Conservation (phyloP, 306 rosid species). For the Ochetophila trinervis region DNA sequence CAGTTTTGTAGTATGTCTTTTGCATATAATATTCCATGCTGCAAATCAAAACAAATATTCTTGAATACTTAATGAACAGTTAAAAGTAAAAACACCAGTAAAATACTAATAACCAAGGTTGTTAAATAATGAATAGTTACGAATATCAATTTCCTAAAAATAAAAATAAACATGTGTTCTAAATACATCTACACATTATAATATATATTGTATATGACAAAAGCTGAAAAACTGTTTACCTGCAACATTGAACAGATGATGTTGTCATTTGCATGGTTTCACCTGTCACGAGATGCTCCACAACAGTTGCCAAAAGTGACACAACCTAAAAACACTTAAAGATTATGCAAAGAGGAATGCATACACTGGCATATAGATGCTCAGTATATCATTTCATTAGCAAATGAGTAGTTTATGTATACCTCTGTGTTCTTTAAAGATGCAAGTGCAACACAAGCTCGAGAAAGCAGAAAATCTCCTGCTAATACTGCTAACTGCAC, state of each 20-base stretch:
- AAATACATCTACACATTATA: too few relatives aligned
- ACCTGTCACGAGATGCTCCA: slow-evolving; percentile 95
- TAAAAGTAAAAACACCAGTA: background rate
- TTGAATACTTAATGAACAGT: background rate
- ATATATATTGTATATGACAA: slow-evolving; percentile 8
- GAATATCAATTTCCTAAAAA: too few relatives aligned
- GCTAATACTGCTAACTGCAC: slow-evolving; percentile 89
- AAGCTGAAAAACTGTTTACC: slow-evolving; percentile 50
- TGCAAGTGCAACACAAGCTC: slow-evolving; percentile 96
- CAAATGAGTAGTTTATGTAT: background rate
- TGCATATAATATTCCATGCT: slow-evolving; percentile 94
- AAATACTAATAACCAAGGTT: too few relatives aligned
- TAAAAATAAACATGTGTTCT: too few relatives aligned
- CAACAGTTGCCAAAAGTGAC: slow-evolving; percentile 67
- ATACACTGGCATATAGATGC: background rate
- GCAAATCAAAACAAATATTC: slow-evolving; percentile 27
- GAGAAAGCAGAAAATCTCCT: slow-evolving; percentile 93
- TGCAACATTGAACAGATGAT: slow-evolving; percentile 74
- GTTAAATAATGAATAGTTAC: too few relatives aligned
- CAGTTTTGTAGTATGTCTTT: slow-evolving; percentile 91
- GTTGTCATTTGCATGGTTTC: slow-evolving; percentile 96
- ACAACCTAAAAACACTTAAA: slow-evolving; percentile 58
- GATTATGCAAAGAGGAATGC: slow-evolving; percentile 18
- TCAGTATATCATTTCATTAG: background rate
- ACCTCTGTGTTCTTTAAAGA: slow-evolving; percentile 91